These are phyloP conservation scores for Lomentospora prolificans DNA, from an alignment of 2,329 filamentous ascomycete species.

Conservation along the genomic window DNA sequence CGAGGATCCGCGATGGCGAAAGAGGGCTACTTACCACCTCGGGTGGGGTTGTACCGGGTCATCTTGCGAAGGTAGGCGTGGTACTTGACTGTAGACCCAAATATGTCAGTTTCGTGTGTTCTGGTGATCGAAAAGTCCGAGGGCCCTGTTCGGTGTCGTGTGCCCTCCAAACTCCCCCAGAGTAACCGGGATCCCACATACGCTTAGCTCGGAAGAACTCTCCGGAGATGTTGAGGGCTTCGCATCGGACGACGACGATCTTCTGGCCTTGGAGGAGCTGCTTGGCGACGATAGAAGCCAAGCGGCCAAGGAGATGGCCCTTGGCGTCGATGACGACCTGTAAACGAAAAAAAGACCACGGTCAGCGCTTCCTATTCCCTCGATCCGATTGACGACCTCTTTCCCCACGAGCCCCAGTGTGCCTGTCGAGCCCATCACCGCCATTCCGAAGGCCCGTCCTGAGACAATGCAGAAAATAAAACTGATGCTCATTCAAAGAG, in stretches of 20 bases:
- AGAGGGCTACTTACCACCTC: constrained; percentile 64
- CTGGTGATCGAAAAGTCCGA: neutral
- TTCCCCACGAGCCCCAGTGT: neutral
- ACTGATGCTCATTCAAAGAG: neutral
- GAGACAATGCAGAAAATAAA: neutral
- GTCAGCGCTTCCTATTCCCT: neutral
- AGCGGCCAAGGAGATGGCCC: constrained; percentile 98
- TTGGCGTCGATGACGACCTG: constrained; percentile 99
- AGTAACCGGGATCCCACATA: constrained; percentile 49
- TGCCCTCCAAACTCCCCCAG: neutral
- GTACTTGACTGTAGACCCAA: constrained; percentile 79
- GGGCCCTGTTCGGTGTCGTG: neutral
- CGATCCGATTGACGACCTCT: neutral
- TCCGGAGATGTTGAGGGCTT: constrained; percentile 99
- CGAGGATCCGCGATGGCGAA: neutral
- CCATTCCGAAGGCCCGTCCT: neutral
- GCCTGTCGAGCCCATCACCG: neutral
- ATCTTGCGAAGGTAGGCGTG: constrained; percentile 99
- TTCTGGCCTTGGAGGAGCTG: constrained; percentile 98
- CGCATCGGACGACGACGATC: constrained; percentile 97
- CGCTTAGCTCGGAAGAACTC: constrained; percentile 99
- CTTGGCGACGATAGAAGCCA: constrained; percentile 97
- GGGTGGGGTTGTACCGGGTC: constrained; percentile 98
- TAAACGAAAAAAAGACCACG: constrained; percentile 2
- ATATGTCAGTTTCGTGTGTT: neutral